Percentiles rank a stretch among this genome's conserved stretches.
Evolutionary conservation across 306 rosid genomes (phyloP).

Genomic region (Mimosa bimucronata): DNA sequence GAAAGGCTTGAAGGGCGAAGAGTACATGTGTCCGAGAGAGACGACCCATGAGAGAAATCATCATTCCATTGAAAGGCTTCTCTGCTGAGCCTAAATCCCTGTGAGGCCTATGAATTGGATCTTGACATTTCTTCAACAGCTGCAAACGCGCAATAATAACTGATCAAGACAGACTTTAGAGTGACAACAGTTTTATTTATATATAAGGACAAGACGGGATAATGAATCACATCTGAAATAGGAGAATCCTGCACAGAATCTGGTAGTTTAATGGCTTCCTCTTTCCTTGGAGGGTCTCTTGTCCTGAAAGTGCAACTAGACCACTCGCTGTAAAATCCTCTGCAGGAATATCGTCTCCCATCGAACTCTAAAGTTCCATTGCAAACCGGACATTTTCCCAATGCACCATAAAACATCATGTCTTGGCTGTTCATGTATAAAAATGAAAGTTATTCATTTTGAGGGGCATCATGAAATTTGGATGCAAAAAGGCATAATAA

Average conservation of each 20-base stretch:
- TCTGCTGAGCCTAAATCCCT: slow-evolving; percentile 55
- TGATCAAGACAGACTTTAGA: not conserved
- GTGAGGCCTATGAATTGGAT: slow-evolving; percentile 50
- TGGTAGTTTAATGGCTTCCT: slow-evolving; percentile 57
- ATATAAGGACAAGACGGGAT: not conserved
- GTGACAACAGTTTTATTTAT: slow-evolving; percentile 16
- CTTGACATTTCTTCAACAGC: slow-evolving; percentile 75
- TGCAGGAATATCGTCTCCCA: slow-evolving; percentile 62
- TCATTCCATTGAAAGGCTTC: slow-evolving; percentile 76
- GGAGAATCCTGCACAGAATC: slow-evolving; percentile 65
- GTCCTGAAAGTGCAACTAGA: slow-evolving; percentile 72
- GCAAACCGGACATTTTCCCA: slow-evolving; percentile 74
- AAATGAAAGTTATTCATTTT: not conserved
- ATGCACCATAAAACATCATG: slow-evolving; percentile 68
- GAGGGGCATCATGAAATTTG: not conserved
- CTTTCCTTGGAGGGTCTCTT: slow-evolving; percentile 74
- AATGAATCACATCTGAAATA: slow-evolving; percentile 54
- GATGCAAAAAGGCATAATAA: not conserved
- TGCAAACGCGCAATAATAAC: slow-evolving; percentile 18
- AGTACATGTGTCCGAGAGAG: slow-evolving; percentile 68
- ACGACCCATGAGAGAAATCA: slow-evolving; percentile 81
- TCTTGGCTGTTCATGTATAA: slow-evolving; percentile 64
- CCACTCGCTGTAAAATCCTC: slow-evolving; percentile 80
- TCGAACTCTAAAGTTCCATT: slow-evolving; percentile 71
- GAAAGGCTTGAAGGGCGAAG: slow-evolving; percentile 1